phyloP scores from a whole-genome alignment of 2,329 filamentous ascomycete genomes.

The Paramyrothecium roridum region DNA sequence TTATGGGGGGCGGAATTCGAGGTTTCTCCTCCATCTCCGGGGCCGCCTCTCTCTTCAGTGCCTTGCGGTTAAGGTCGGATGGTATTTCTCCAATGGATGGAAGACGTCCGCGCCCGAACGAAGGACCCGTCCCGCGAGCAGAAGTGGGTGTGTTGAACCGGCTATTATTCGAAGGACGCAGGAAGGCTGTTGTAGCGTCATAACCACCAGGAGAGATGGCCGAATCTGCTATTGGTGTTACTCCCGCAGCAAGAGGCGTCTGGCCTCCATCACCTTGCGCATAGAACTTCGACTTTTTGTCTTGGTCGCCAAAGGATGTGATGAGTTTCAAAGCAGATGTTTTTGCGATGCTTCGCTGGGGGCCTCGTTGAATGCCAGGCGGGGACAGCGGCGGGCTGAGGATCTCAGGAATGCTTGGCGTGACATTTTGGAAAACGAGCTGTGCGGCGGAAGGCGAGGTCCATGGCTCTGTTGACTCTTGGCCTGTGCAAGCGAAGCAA shows the following conservation, averaged over 20 bases:
- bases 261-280: constrained; percentile 51
- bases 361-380: constrained; percentile 58
- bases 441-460: constrained; percentile 74
- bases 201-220: constrained; percentile 61
- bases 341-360: constrained; percentile 67
- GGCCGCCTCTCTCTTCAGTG: constrained; percentile 20
- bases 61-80: constrained; percentile 25
- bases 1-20: constrained; percentile 35
- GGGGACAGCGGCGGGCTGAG: constrained; percentile 73
- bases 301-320: constrained; percentile 73
- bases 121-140: constrained; percentile 54
- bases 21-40: constrained; percentile 17
- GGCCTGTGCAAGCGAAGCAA: constrained; percentile 87
- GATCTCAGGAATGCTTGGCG: constrained; percentile 55
- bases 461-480: constrained; percentile 84
- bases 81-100: constrained; percentile 70
- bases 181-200: constrained; percentile 64
- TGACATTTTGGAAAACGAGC: constrained; percentile 52
- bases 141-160: constrained; percentile 68
- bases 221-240: constrained; percentile 83
- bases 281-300: constrained; percentile 63
- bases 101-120: constrained; percentile 62
- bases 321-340: constrained; percentile 86
- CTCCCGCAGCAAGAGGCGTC: constrained; percentile 78
- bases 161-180: constrained; percentile 65